Percentiles rank a stretch among this genome's conserved stretches.
Conservation (phyloP, 108 stramenopile species). For the Nitzschia sp. region DNA sequence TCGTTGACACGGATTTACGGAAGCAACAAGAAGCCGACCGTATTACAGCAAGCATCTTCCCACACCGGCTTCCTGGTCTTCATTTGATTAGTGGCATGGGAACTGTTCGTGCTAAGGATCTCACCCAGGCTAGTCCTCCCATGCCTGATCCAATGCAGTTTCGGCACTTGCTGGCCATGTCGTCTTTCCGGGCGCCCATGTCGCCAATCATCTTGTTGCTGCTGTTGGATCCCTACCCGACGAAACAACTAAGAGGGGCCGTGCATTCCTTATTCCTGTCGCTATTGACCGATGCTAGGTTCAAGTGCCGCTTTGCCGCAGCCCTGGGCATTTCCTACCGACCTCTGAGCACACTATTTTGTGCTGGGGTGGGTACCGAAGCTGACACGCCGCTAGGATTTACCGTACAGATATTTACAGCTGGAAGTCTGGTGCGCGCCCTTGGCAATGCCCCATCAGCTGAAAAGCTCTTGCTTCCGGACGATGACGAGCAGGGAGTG, state of each 20-base stretch:
- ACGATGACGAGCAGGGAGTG: conserved; percentile 34
- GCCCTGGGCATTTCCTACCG: conserved; percentile 87
- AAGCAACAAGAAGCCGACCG: conserved; percentile 81
- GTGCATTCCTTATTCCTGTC: conserved; percentile 79
- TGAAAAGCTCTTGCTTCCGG: conserved; percentile 67
- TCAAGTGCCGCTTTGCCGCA: conserved; percentile 86
- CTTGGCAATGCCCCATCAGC: conserved; percentile 73
- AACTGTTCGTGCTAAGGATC: conserved; percentile 36
- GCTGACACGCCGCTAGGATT: conserved; percentile 84
- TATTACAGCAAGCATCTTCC: conserved; percentile 61
- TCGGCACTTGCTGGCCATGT: conserved; percentile 62
- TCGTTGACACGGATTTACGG: conserved; percentile 85
- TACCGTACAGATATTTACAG: conserved; percentile 91
- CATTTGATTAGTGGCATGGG: conserved; percentile 77
- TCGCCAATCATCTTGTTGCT: conserved; percentile 75
- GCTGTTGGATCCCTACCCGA: conserved; percentile 87
- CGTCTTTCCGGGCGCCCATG: conserved; percentile 76
- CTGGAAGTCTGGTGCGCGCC: conserved; percentile 84
- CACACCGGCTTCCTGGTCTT: conserved; percentile 76
- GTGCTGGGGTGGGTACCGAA: conserved; percentile 90
- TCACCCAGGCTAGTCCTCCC: conserved; percentile 23
- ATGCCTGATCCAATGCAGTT: conserved; percentile 62
- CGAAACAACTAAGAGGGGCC: conserved; percentile 75
- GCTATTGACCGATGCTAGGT: conserved; percentile 77
- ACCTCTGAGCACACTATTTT: conserved; percentile 80